Evolutionary conservation across 192 early-diverging fungal species (phyloP).

Genomic region (Obelidium mucronatum): DNA sequence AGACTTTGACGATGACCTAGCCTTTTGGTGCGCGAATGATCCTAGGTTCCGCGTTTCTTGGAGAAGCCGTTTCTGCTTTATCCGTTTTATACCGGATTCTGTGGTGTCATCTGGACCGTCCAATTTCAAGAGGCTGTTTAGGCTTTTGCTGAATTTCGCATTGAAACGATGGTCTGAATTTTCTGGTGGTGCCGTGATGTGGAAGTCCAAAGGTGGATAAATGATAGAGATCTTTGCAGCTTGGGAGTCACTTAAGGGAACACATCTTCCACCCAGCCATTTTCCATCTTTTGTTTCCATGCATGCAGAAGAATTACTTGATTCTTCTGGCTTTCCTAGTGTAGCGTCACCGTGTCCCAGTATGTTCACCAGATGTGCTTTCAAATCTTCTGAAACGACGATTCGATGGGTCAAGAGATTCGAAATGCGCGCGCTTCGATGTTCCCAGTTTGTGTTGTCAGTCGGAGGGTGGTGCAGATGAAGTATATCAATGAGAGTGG

Average conservation of each 20-base stretch:
- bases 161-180: not conserved
- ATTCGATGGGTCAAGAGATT: slow-evolving; percentile 11
- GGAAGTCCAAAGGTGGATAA: slow-evolving; percentile 32
- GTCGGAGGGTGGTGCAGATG: slow-evolving; percentile 37
- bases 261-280: slow-evolving; percentile 9
- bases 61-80: no score
- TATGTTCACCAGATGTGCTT: slow-evolving; percentile 14
- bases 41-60: no score
- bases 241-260: slow-evolving; percentile 6
- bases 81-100: no score
- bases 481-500: slow-evolving; percentile 34
- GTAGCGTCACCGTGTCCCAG: slow-evolving; percentile 33
- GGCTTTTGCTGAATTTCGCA: not conserved
- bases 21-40: slow-evolving; percentile 38
- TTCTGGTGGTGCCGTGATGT: not conserved
- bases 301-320: not conserved
- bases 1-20: slow-evolving; percentile 7
- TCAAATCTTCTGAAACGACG: slow-evolving; percentile 35
- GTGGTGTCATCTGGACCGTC: not conserved
- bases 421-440: slow-evolving; percentile 32
- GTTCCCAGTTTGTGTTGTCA: slow-evolving; percentile 44
- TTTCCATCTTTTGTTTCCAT: not conserved
- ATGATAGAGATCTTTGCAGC: slow-evolving; percentile 25
- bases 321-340: slow-evolving; percentile 21
- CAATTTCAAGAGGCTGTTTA: not conserved